Conservation (phyloP, 2,329 filamentous ascomycete species). For the Aspergillus clavatus region DNA sequence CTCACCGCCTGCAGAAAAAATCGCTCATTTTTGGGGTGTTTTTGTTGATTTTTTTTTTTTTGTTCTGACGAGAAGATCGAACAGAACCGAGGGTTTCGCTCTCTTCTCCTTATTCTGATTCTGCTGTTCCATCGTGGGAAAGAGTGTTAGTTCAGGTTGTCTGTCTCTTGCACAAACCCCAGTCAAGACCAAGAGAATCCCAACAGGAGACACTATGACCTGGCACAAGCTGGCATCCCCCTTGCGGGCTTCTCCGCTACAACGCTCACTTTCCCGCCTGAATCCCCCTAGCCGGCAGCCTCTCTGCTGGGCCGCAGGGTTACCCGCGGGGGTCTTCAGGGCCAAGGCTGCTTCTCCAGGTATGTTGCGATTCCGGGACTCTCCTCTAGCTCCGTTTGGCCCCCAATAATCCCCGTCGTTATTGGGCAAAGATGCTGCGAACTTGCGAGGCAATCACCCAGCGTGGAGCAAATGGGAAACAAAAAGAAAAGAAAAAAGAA, state of each 20-base stretch:
- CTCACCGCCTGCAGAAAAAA: too few relatives aligned
- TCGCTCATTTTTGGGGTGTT: too few relatives aligned
- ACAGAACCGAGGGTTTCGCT: too few relatives aligned
- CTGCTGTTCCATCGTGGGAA: too few relatives aligned
- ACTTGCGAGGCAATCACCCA: too few relatives aligned
- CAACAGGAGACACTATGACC: slow-evolving; percentile 19
- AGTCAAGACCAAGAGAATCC: not conserved
- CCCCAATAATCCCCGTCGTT: not conserved
- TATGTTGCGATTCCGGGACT: slow-evolving; percentile 15
- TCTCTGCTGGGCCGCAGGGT: slow-evolving; percentile 9
- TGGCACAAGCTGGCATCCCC: slow-evolving; percentile 28
- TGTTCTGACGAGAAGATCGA: too few relatives aligned
- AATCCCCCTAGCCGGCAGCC: slow-evolving; percentile 22
- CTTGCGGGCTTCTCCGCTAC: slow-evolving; percentile 29
- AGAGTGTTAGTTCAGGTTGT: not conserved
- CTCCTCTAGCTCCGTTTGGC: slow-evolving; percentile 4
- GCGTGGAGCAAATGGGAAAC: not conserved
- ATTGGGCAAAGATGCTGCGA: not conserved
- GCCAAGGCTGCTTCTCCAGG: slow-evolving; percentile 14
- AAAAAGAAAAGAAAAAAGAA: too few relatives aligned
- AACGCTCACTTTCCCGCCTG: slow-evolving; percentile 27
- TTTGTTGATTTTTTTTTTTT: too few relatives aligned
- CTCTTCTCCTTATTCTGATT: too few relatives aligned
- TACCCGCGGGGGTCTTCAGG: slow-evolving; percentile 10
- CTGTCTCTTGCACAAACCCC: not conserved